Conservation (phyloP, 345 rosid species). For the Salix arbutifolia region DNA sequence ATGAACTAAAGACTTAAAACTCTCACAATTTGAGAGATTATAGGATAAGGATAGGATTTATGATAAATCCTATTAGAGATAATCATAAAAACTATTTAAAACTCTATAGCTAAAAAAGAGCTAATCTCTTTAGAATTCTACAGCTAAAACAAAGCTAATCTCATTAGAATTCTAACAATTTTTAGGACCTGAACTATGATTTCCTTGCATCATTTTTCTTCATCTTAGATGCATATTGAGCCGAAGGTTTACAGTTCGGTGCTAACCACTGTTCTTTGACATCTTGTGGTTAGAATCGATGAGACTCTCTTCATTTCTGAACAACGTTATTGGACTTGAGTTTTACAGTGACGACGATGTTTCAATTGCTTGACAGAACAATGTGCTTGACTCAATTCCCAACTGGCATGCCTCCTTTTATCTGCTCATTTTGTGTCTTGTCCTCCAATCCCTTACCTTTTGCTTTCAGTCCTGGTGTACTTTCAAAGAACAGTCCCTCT, state of each 20-base stretch:
- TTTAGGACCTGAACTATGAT: not conserved
- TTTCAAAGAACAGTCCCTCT: not conserved
- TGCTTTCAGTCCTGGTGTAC: not conserved
- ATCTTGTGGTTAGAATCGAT: not conserved
- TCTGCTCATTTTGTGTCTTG: not conserved
- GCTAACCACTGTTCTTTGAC: not conserved
- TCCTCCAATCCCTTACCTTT: not conserved
- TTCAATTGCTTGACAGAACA: not conserved
- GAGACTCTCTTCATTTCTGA: not conserved
- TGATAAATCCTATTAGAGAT: no score
- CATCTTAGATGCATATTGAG: not conserved
- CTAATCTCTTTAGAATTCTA: no score
- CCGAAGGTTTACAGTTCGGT: not conserved
- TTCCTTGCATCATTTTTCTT: not conserved
- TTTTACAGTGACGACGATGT: not conserved
- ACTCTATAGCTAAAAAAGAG: no score
- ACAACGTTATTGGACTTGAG: not conserved
- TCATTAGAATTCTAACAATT: no score
- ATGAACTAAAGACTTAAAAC: no score
- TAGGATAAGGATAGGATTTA: no score
- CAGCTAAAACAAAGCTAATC: no score
- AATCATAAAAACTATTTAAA: no score
- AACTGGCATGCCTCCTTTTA: not conserved
- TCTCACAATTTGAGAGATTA: no score
- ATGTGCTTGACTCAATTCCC: not conserved